Evolutionary conservation across 2,329 filamentous ascomycete species (phyloP), one percentile per base, ranked within the genome.

Genomic region (Aspergillus fumigatiaffinis): DNA sequence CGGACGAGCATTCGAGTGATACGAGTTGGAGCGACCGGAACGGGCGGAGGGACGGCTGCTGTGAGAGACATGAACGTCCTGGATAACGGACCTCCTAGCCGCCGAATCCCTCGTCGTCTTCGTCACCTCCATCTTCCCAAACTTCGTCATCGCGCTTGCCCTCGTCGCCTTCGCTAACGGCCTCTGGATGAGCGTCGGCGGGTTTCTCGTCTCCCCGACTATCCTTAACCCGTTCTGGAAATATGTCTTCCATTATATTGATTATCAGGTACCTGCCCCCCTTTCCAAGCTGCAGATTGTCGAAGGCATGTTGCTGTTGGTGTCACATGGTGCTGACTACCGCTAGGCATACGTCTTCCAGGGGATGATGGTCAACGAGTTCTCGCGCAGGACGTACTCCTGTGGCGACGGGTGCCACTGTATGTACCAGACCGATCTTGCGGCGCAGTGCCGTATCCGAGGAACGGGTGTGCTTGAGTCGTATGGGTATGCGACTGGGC

Each of bases 361-460:
- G 69, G 91, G 90, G 14, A 94, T 96, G 91, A 94, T 95, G 90
- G 86, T 93, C 53, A 95, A 94, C 68, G 90, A 96, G 76, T 94
- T 96, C 71, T 77, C 78, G 1, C 63, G 82, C 20, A 79, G 89
- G 14, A 81, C 77, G 3, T 95, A 90, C 71, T 71, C 74, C 3
- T 93, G 90, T 68, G 74, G 79, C 60, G 59, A 68, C 0, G 73
- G 73, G 0, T 91, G 85, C 64, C 80, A 81, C 44, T 95, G 91
- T 76, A 88, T 90, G 84, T 94, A 88, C 71, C 73, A 81, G 41
- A 87, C 83, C 5, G 79, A 82, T 60, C 70, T 92, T 57, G 82
- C 82, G 44, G 68, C 77, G 32, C 74, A 89, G 69, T 92, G 91
- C 67, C 76, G 84, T 72, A 90, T 94, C 62, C 80, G 82, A 3